Conservation (phyloP, 208 protist species). For the Phytomonas sp. region DNA sequence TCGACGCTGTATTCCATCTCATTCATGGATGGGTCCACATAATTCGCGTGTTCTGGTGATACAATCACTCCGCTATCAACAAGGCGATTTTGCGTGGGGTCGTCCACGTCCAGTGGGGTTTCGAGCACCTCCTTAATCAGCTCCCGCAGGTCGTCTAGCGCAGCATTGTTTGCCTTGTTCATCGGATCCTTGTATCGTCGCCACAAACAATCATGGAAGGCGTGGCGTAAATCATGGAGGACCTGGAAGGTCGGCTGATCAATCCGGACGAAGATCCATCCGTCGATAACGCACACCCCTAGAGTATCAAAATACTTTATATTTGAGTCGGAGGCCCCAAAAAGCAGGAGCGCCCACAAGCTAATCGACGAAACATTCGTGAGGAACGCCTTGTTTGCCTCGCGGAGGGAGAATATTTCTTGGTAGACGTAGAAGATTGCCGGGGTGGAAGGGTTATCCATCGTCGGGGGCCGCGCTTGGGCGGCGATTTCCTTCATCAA, state of each 20-base stretch:
- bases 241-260: slow-evolving; percentile 27
- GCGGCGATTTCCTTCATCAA: slow-evolving; percentile 17
- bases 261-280: slow-evolving; percentile 65
- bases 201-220: slow-evolving; percentile 43
- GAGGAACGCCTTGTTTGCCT: slow-evolving; percentile 51
- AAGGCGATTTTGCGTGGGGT: slow-evolving; percentile 1
- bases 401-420: slow-evolving; percentile 54
- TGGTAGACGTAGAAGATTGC: slow-evolving; percentile 77
- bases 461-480: not conserved
- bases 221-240: slow-evolving; percentile 30
- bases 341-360: slow-evolving; percentile 78
- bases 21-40: too few relatives aligned
- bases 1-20: not conserved
- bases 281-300: slow-evolving; percentile 56
- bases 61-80: slow-evolving; percentile 13
- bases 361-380: slow-evolving; percentile 65
- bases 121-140: slow-evolving; percentile 50
- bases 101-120: slow-evolving; percentile 27
- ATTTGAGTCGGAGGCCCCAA: slow-evolving; percentile 58
- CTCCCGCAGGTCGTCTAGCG: slow-evolving; percentile 33
- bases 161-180: slow-evolving; percentile 44
- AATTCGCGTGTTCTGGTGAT: not conserved
- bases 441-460: slow-evolving; percentile 14
- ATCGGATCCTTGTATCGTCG: slow-evolving; percentile 49
- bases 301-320: slow-evolving; percentile 36